phyloP scores from a whole-genome alignment of 2,329 filamentous ascomycete genomes.

The Apiospora malaysiana region DNA sequence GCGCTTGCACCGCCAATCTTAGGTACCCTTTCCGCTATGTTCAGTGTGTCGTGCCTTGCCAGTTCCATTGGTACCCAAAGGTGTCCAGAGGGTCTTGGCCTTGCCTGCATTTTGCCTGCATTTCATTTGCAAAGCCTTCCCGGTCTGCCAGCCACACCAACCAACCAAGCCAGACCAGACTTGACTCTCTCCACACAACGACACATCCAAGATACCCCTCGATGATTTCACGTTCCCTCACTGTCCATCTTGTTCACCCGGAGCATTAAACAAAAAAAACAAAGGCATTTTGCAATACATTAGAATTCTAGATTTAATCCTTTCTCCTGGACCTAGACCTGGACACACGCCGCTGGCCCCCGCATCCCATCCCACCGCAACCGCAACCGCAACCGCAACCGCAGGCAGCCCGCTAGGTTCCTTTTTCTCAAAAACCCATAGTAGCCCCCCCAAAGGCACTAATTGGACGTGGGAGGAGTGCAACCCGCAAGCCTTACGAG shows the following conservation, averaged over 20 bases:
- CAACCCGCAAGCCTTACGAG: slow-evolving; percentile 17
- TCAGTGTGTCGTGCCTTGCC: neutral
- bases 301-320: slow-evolving; percentile 15
- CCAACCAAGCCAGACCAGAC: neutral
- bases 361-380: neutral
- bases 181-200: slow-evolving; percentile 16
- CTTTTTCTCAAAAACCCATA: slow-evolving; percentile 7
- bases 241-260: slow-evolving; percentile 11
- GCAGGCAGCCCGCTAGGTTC: slow-evolving; percentile 5
- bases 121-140: slow-evolving; percentile 14
- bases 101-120: neutral
- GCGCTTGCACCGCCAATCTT: slow-evolving; percentile 4
- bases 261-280: slow-evolving; percentile 16
- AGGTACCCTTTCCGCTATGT: no score
- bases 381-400: neutral
- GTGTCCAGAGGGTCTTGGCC: neutral
- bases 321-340: neutral
- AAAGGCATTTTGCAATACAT: slow-evolving; percentile 13
- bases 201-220: slow-evolving; percentile 15
- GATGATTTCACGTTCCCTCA: slow-evolving; percentile 12
- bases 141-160: neutral
- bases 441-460: slow-evolving; percentile 4
- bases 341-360: neutral
- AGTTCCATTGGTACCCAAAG: slow-evolving; percentile 12
- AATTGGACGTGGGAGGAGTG: slow-evolving; percentile 18